A percentile compares a stretch with the other conserved stretches of the same genome.
Conservation (phyloP, 2,329 filamentous ascomycete genomes). For the Fusarium sulawesiense region DNA sequence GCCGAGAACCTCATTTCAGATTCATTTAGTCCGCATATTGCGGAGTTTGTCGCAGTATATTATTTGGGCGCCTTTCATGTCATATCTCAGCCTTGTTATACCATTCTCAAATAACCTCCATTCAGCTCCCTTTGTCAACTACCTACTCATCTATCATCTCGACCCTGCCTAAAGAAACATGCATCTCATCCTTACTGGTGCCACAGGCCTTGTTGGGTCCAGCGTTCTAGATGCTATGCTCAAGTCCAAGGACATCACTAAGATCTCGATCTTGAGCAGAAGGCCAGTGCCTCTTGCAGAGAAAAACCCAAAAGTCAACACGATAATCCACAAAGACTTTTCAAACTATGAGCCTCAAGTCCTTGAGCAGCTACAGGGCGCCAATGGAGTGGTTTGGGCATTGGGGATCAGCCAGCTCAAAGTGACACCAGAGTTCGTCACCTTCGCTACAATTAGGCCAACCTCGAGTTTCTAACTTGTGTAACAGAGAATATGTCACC, state of each 20-base stretch:
- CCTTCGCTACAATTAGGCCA: neutral
- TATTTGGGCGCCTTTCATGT: neutral
- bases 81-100: neutral
- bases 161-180: neutral
- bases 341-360: conserved; percentile 15
- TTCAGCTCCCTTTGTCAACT: neutral
- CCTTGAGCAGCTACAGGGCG: conserved; percentile 23
- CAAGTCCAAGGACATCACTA: conserved; percentile 34
- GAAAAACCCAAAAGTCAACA: conserved; percentile 27
- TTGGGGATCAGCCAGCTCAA: conserved; percentile 36
- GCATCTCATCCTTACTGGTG: conserved; percentile 48
- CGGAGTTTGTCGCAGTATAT: conserved; percentile 1
- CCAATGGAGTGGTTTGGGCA: conserved; percentile 34
- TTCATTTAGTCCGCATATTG: neutral
- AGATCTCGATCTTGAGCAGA: conserved; percentile 36
- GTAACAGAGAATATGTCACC: conserved; percentile 27
- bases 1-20: neutral
- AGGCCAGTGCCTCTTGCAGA: conserved; percentile 28
- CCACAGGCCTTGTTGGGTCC: conserved; percentile 35
- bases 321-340: conserved; percentile 33
- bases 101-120: neutral
- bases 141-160: neutral
- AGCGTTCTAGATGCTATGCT: conserved; percentile 36
- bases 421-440: conserved; percentile 31
- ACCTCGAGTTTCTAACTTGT: neutral